A percentile compares a stretch with the other conserved stretches of the same genome.
Evolutionary conservation across 2,329 filamentous ascomycete species (phyloP).

Genomic region (Pseudocercospora pini-densiflorae): DNA sequence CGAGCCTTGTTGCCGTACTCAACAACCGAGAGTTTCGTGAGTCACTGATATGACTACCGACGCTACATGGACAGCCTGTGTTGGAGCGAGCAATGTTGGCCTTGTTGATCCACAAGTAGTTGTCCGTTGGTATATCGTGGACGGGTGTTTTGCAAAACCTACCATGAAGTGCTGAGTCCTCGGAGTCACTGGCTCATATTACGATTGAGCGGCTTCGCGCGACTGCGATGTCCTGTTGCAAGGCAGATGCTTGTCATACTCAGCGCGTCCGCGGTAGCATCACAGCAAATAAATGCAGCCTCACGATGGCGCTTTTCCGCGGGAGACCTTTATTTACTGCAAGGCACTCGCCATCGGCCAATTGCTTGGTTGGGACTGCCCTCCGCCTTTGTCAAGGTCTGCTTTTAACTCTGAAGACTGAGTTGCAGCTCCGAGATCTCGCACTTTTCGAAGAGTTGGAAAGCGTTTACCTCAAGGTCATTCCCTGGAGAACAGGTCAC

Average conservation of each 20-base stretch:
- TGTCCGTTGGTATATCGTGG: neutral
- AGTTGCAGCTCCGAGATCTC: neutral
- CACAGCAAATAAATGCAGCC: neutral
- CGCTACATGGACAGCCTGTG: neutral
- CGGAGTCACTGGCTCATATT: neutral
- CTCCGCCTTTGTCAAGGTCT: neutral
- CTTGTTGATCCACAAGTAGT: neutral
- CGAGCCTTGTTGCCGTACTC: neutral
- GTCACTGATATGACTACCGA: neutral
- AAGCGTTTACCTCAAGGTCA: neutral
- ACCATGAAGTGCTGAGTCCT: neutral
- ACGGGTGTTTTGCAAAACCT: neutral
- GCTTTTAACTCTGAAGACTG: neutral
- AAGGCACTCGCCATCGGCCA: neutral
- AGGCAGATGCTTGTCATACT: neutral
- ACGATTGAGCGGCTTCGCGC: neutral
- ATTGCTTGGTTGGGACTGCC: neutral
- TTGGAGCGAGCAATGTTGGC: neutral
- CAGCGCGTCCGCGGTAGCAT: neutral
- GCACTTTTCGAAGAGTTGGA: neutral
- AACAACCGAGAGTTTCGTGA: neutral
- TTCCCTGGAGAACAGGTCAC: neutral
- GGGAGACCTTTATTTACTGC: neutral
- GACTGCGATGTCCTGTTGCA: neutral
- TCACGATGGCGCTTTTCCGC: neutral